These are phyloP conservation scores for Chrysanthemum seticuspe DNA, from an alignment of 129 eudicot genomes.

Conservation along the genomic window DNA sequence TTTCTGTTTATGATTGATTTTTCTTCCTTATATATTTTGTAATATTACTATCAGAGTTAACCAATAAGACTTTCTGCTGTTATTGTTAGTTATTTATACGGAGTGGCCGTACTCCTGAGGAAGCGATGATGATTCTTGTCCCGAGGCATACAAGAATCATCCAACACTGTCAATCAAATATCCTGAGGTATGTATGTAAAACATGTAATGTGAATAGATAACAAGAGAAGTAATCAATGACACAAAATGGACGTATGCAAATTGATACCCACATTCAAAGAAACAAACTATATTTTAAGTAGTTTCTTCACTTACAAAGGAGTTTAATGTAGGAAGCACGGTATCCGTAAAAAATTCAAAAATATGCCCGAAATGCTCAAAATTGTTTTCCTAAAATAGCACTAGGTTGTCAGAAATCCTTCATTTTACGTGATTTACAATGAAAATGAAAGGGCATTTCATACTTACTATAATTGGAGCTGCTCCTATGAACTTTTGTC, in stretches of 20 bases:
- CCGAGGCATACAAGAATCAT: slow-evolving; percentile 98
- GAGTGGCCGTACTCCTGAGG: slow-evolving; percentile 93
- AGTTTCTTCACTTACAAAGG: too few species aligned
- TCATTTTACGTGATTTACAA: background rate
- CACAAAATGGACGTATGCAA: background rate
- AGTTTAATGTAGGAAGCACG: too few species aligned
- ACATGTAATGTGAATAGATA: background rate
- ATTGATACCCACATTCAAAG: background rate
- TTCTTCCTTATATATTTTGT: background rate
- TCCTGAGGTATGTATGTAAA: slow-evolving; percentile 75
- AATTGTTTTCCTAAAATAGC: background rate
- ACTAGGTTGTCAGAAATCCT: background rate
- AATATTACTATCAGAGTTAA: background rate
- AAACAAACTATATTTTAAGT: background rate
- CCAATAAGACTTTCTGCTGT: slow-evolving; percentile 12
- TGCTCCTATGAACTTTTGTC: background rate
- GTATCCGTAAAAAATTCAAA: background rate
- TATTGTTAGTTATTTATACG: slow-evolving; percentile 69
- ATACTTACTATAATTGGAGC: background rate
- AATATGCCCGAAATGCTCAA: background rate
- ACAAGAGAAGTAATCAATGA: background rate
- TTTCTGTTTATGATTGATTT: background rate
- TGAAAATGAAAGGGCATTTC: background rate
- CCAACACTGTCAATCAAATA: slow-evolving; percentile 90
- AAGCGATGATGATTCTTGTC: slow-evolving; percentile 99